Evolutionary conservation across 306 rosid species (phyloP), one percentile per base, ranked within the genome.

Genomic region (Fagus sylvatica): DNA sequence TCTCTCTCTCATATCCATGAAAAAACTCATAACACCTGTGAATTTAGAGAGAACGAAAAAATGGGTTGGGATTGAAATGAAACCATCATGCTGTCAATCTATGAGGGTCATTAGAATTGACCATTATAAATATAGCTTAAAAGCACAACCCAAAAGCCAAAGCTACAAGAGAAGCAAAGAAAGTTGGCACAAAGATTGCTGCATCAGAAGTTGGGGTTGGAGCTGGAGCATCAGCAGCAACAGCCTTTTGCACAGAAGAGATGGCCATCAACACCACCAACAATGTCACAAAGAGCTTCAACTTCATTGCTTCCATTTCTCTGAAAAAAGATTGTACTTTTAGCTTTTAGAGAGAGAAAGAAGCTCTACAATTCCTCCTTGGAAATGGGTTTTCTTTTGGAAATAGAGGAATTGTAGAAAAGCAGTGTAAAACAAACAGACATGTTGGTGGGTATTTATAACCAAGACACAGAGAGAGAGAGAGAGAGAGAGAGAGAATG

Each of bases 171-270:
- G 85, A 84, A 6, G 85, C 85, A 56, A 82, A 43, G 77, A 82
- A 65, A 37, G 85, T 67, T 6, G 90, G 90, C 46, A 77, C 53
- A 71, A 84, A 79, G 17, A 40, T 22, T 22, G 82, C 4, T 39
- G 90, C 83, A 46, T 84, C 87, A 33, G 87, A 82, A 12, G 84
- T 16, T 43, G 90, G 90, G 85, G 67, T 73, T 9, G 90, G 90
- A 4, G 90, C 85, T 49, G 88, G 90, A 34, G 86, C 75, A 0
- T 87, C 83, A 54, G 75, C 79, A 5, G 85, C 88, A 17, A 79
- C 69, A 34, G 70, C 83, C 69, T 69, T 77, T 40, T 79, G 78
- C 33, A 80, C 57, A 41, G 76, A 72, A 19, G 86, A 78, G 30
- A 81, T 61, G 71, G 82, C 87, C 83, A 79, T 71, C 59, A 80